These are phyloP conservation scores for Boletus huronensis DNA, from an alignment of 768 basidiomycete genomes.

Conservation along the genomic window DNA sequence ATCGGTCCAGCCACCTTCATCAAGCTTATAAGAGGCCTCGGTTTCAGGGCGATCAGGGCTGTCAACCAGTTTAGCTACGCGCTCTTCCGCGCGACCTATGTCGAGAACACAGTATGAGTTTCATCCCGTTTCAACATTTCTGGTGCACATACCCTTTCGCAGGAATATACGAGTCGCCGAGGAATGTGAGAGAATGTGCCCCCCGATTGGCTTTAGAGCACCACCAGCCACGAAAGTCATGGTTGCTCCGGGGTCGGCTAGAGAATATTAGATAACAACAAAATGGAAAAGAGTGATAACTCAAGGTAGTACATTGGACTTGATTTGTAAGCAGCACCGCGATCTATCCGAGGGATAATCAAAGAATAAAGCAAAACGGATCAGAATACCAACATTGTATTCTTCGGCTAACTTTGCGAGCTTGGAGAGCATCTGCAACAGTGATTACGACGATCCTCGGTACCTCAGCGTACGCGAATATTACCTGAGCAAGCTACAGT, in stretches of 20 bases:
- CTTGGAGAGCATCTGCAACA: constrained; percentile 78
- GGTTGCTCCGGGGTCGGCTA: constrained; percentile 92
- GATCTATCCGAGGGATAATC: constrained; percentile 45
- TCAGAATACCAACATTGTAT: constrained; percentile 56
- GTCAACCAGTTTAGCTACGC: constrained; percentile 86
- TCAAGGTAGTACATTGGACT: constrained; percentile 63
- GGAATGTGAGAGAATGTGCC: constrained; percentile 83
- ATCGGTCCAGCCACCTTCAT: constrained; percentile 89
- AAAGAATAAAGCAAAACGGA: not conserved
- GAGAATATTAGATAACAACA: constrained; percentile 11
- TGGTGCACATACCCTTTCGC: constrained; percentile 62
- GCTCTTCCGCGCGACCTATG: constrained; percentile 82
- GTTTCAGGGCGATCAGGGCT: constrained; percentile 88
- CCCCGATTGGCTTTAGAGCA: constrained; percentile 87
- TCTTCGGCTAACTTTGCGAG: constrained; percentile 90
- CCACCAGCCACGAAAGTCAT: constrained; percentile 95
- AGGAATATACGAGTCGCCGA: constrained; percentile 86
- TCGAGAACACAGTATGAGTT: not conserved
- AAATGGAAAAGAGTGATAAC: not conserved
- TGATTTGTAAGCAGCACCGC: constrained; percentile 89
- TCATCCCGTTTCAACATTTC: not conserved
- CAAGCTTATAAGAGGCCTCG: constrained; percentile 87
- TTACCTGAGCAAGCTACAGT: constrained; percentile 78
- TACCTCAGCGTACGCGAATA: not conserved
- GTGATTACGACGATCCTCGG: not conserved